Conservation (phyloP, 202 grass and related monocot species). For the Setaria viridis region DNA sequence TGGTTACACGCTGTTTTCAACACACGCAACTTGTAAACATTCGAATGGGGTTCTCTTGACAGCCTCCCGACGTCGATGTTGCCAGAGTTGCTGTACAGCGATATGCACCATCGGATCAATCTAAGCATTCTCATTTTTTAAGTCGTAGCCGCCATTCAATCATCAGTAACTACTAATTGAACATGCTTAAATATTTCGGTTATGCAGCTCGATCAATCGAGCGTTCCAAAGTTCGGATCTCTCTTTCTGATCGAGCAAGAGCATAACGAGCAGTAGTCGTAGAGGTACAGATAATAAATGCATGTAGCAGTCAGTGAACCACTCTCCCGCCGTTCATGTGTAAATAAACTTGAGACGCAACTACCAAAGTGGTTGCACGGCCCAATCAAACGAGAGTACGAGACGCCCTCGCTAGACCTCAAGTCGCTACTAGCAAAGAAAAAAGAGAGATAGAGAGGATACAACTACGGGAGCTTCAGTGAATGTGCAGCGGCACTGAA, state of each 20-base stretch:
- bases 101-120: neutral
- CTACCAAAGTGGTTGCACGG: slow-evolving; percentile 23
- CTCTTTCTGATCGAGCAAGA: neutral
- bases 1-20: slow-evolving; percentile 20
- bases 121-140: neutral
- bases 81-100: neutral
- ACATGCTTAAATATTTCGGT: neutral
- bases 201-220: slow-evolving; percentile 9
- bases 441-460: too few relatives aligned
- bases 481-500: neutral
- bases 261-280: neutral
- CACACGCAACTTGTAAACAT: neutral
- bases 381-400: neutral
- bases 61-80: neutral
- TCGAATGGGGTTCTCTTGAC: neutral
- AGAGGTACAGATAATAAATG: neutral
- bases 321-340: neutral
- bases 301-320: neutral
- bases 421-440: neutral
- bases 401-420: neutral
- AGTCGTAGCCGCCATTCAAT: neutral
- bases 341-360: neutral
- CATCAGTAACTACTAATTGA: neutral
- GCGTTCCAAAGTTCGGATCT: neutral
- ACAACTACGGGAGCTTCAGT: neutral